phyloP scores from a whole-genome alignment of 345 rosid species.

The Bruguiera parviflora region DNA sequence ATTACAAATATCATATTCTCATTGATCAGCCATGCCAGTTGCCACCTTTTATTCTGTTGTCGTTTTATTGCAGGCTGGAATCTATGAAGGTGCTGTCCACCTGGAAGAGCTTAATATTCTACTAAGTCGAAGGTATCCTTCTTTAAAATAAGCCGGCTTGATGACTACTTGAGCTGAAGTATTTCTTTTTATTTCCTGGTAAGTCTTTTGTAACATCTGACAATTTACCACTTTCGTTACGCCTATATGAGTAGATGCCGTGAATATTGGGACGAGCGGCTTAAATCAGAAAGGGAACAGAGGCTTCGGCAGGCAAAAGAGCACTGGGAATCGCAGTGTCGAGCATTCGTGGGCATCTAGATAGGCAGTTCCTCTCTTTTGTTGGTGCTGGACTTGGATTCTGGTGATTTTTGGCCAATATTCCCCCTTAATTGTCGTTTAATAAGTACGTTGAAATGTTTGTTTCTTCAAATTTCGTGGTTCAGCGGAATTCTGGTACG shows the following conservation, averaged over 20 bases:
- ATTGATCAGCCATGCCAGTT: background rate
- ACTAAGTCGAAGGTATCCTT: constrained; percentile 59
- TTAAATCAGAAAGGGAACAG: constrained; percentile 59
- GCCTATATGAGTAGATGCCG: constrained; percentile 49
- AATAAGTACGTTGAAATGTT: background rate
- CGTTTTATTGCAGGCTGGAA: constrained; percentile 41
- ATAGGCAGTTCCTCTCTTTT: background rate
- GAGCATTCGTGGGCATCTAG: constrained; percentile 60
- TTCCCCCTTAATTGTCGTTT: background rate
- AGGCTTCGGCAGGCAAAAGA: constrained; percentile 69
- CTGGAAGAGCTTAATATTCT: constrained; percentile 77
- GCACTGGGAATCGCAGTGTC: constrained; percentile 79
- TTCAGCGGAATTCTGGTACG: too few species aligned
- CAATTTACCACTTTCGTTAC: background rate
- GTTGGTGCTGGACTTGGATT: background rate
- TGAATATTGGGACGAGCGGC: constrained; percentile 72
- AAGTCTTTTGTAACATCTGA: background rate
- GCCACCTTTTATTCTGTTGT: background rate
- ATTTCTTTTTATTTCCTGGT: background rate
- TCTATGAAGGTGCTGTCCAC: constrained; percentile 66
- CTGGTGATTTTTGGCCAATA: background rate
- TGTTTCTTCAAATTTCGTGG: background rate
- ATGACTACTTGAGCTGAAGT: background rate
- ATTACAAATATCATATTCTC: background rate
- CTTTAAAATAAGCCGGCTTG: background rate